phyloP scores from a whole-genome alignment of 257 asterid species.

The Echites panduratus region DNA sequence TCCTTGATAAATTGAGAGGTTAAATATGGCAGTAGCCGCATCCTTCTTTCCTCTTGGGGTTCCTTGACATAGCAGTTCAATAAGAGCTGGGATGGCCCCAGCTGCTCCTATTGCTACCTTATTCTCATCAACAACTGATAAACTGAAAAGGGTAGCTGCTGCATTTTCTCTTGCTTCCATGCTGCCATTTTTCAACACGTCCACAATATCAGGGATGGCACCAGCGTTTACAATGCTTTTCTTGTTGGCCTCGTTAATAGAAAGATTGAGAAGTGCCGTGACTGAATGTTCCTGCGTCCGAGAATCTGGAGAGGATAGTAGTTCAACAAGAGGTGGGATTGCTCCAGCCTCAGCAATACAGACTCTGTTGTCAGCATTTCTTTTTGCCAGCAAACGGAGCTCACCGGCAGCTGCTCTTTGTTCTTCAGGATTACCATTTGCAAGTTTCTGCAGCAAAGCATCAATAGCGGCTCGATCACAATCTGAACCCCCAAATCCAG shows the following conservation, averaged over 20 bases:
- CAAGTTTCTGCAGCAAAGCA: constrained; percentile 61
- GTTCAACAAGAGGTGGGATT: constrained; percentile 73
- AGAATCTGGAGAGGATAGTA: constrained; percentile 62
- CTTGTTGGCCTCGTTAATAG: constrained; percentile 86
- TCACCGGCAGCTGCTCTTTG: constrained; percentile 95
- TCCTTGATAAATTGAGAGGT: constrained; percentile 83
- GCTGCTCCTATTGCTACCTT: constrained; percentile 93
- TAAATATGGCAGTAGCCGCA: constrained; percentile 93
- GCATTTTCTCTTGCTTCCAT: constrained; percentile 85
- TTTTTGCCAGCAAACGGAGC: constrained; percentile 91
- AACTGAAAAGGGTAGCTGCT: constrained; percentile 88
- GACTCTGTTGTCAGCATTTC: constrained; percentile 88
- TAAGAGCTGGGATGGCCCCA: constrained; percentile 85
- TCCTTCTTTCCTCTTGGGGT: constrained; percentile 92
- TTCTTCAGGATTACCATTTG: constrained; percentile 59
- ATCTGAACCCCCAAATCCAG: constrained; percentile 61
- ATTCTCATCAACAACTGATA: constrained; percentile 80
- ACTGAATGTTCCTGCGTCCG: constrained; percentile 93
- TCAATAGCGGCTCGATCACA: constrained; percentile 72
- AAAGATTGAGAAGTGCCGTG: constrained; percentile 87
- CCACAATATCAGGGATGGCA: constrained; percentile 82
- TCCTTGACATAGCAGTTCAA: constrained; percentile 71
- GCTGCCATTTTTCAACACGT: constrained; percentile 76
- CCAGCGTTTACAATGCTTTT: constrained; percentile 74
- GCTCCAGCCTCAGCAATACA: constrained; percentile 95